These are phyloP conservation scores for Fusarium ramigenum DNA, from an alignment of 2,329 filamentous ascomycete species.

Conservation along the genomic window DNA sequence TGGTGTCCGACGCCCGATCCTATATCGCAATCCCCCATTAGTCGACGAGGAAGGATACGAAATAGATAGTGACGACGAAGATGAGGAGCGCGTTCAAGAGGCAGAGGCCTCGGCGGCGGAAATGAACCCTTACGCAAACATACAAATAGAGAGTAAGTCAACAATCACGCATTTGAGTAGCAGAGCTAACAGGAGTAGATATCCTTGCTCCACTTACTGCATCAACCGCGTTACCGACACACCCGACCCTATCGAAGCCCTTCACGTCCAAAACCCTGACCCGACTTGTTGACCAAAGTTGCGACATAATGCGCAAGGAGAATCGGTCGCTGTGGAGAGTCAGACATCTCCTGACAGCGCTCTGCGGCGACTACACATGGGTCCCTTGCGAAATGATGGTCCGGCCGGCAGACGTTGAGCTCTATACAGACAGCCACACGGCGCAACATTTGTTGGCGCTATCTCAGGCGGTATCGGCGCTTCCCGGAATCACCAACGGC, in stretches of 20 bases:
- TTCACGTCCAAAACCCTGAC: conserved; percentile 79
- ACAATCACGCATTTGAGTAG: background rate
- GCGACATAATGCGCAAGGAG: conserved; percentile 78
- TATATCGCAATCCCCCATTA: conserved; percentile 76
- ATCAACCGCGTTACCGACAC: conserved; percentile 76
- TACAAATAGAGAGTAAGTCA: conserved; percentile 74
- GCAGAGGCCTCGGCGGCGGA: conserved; percentile 71
- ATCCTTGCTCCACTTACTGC: conserved; percentile 79
- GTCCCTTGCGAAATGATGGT: conserved; percentile 68
- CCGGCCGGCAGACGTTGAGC: conserved; percentile 62
- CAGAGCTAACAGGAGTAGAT: conserved; percentile 58
- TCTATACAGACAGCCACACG: conserved; percentile 62
- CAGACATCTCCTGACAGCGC: conserved; percentile 75
- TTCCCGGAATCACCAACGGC: conserved; percentile 39
- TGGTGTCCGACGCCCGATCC: conserved; percentile 76
- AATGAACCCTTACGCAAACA: conserved; percentile 77
- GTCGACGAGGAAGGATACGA: conserved; percentile 83
- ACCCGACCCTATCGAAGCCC: conserved; percentile 77
- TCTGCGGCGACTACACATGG: conserved; percentile 80
- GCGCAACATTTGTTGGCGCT: conserved; percentile 49
- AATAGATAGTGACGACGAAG: conserved; percentile 76
- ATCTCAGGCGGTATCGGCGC: conserved; percentile 34
- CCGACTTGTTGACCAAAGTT: conserved; percentile 74
- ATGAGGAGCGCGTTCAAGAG: conserved; percentile 70
- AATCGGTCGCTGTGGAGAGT: conserved; percentile 77